phyloP scores from a whole-genome alignment of 2,329 filamentous ascomycete species.

The Daldinia sp. region DNA sequence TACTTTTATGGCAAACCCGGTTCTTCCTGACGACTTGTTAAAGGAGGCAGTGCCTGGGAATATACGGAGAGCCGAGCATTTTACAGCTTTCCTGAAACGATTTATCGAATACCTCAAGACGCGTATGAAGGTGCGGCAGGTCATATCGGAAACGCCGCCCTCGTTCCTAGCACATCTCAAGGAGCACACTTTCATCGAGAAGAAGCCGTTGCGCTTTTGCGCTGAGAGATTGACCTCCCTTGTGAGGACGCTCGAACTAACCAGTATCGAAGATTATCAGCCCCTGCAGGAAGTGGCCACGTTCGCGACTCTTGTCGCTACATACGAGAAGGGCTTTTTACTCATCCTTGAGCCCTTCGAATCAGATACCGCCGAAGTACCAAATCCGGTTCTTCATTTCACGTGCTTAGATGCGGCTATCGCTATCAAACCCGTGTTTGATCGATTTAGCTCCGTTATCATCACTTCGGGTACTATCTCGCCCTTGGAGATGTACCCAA shows the following conservation, averaged over 20 bases:
- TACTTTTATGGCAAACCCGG: constrained; percentile 97
- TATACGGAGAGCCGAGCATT: constrained; percentile 94
- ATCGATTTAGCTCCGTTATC: constrained; percentile 96
- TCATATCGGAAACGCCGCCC: constrained; percentile 95
- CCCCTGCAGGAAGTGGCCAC: constrained; percentile 97
- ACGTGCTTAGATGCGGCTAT: constrained; percentile 97
- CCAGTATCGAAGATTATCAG: constrained; percentile 98
- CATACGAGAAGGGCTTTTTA: constrained; percentile 95
- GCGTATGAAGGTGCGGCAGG: constrained; percentile 96
- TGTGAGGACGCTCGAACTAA: constrained; percentile 92
- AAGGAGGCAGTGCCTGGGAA: constrained; percentile 98
- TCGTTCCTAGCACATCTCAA: constrained; percentile 94
- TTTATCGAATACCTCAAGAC: constrained; percentile 99
- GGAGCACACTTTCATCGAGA: constrained; percentile 97
- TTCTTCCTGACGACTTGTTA: constrained; percentile 90
- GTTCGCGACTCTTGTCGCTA: constrained; percentile 94
- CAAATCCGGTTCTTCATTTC: constrained; percentile 97
- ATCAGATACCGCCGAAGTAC: constrained; percentile 92
- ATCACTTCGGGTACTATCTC: constrained; percentile 98
- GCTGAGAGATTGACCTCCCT: constrained; percentile 94
- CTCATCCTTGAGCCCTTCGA: constrained; percentile 98
- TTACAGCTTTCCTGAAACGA: constrained; percentile 91
- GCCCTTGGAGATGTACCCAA: constrained; percentile 97
- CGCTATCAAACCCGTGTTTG: constrained; percentile 96
- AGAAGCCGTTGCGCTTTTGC: constrained; percentile 93